phyloP scores from a whole-genome alignment of 352 stramenopile genomes.

The Globisporangium ultimum region DNA sequence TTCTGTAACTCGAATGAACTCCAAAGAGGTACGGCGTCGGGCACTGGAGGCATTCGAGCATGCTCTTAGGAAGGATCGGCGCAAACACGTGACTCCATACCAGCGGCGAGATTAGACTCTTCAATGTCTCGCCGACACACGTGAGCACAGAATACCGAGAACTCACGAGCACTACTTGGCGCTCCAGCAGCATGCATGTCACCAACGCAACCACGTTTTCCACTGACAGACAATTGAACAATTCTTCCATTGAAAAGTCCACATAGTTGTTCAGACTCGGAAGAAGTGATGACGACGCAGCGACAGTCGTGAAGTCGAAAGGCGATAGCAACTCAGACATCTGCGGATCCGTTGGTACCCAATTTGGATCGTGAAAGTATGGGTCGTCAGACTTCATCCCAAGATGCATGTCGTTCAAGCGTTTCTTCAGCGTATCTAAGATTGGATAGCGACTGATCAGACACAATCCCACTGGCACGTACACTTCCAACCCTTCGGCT shows the following conservation, averaged over 20 bases:
- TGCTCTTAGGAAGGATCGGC: constrained; percentile 72
- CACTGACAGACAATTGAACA: constrained; percentile 77
- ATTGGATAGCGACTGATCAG: constrained; percentile 81
- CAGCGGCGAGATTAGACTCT: constrained; percentile 71
- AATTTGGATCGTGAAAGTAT: constrained; percentile 54
- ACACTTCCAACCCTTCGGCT: constrained; percentile 78
- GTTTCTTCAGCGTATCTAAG: constrained; percentile 73
- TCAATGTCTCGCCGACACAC: constrained; percentile 72
- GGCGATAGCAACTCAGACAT: constrained; percentile 62
- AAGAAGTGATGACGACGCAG: constrained; percentile 24
- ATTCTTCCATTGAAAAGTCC: constrained; percentile 80
- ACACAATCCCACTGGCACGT: constrained; percentile 71
- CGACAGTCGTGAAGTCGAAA: constrained; percentile 49
- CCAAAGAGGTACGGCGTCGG: constrained; percentile 85
- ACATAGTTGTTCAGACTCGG: constrained; percentile 56
- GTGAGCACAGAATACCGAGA: constrained; percentile 80
- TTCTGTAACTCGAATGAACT: constrained; percentile 70
- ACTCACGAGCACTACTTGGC: constrained; percentile 76
- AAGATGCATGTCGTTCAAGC: constrained; percentile 59
- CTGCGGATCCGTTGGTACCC: constrained; percentile 50
- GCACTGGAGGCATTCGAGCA: constrained; percentile 83
- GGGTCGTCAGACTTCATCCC: constrained; percentile 49
- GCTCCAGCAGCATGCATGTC: constrained; percentile 71
- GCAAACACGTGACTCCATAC: constrained; percentile 87
- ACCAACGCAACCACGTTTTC: constrained; percentile 67